Evolutionary conservation across 352 stramenopile species (phyloP).

Genomic region (Globisporangium polare): DNA sequence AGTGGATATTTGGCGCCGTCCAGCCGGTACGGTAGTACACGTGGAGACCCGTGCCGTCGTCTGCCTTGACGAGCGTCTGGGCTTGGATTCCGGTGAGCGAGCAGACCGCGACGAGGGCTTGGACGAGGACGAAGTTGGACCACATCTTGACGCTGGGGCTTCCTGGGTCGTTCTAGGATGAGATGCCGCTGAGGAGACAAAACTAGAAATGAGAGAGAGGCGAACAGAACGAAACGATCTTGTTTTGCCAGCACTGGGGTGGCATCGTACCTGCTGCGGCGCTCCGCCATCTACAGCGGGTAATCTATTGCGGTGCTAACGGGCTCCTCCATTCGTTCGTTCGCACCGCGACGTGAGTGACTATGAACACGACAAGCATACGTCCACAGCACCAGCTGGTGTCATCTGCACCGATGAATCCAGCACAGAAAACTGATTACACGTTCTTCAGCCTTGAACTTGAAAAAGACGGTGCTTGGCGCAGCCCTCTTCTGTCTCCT

Average conservation of each 20-base stretch:
- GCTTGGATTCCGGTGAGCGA: slow-evolving; percentile 17
- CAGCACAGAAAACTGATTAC: slow-evolving; percentile 10
- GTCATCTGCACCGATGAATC: slow-evolving; percentile 7
- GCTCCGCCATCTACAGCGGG: no score
- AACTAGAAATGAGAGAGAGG: slow-evolving; percentile 9
- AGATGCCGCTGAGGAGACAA: slow-evolving; percentile 1
- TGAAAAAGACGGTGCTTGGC: neutral
- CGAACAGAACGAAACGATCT: neutral
- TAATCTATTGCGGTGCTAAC: neutral
- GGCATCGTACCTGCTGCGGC: neutral
- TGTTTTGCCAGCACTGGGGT: neutral
- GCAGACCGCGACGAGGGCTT: slow-evolving; percentile 12
- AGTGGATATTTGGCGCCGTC: slow-evolving; percentile 45
- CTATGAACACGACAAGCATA: neutral
- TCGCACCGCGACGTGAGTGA: neutral
- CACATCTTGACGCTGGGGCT: slow-evolving; percentile 9
- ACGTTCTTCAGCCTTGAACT: slow-evolving; percentile 6
- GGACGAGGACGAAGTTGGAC: slow-evolving; percentile 7
- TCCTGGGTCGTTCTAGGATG: slow-evolving; percentile 1
- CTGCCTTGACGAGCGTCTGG: slow-evolving; percentile 32
- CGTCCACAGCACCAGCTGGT: slow-evolving; percentile 1
- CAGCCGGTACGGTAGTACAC: slow-evolving; percentile 48
- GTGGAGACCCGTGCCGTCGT: slow-evolving; percentile 36
- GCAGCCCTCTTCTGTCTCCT: neutral
- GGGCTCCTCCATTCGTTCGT: neutral